Evolutionary conservation across 2,329 filamentous ascomycete species (phyloP).

Genomic region (Cryoendolithus antarcticus): DNA sequence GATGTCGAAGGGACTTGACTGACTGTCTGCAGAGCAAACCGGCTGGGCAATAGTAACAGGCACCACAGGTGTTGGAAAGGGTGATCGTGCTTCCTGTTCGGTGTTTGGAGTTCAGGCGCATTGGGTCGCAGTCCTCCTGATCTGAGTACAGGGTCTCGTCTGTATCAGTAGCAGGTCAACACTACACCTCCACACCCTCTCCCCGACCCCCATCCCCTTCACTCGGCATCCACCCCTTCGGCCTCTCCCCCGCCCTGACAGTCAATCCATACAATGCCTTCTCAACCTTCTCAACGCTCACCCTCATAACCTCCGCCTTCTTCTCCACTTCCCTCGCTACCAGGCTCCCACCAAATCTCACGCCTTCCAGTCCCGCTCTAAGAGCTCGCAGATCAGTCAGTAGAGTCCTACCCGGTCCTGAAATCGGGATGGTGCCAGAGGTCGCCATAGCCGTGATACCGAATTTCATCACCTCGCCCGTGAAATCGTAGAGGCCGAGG

Average conservation of each 20-base stretch:
- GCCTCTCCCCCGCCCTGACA: conserved; percentile 76
- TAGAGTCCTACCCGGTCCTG: conserved; percentile 42
- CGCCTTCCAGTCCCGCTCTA: conserved; percentile 61
- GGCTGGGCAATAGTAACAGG: too few relatives aligned
- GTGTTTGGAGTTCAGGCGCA: too few relatives aligned
- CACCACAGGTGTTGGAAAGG: too few relatives aligned
- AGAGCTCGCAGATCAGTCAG: conserved; percentile 71
- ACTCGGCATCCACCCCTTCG: conserved; percentile 75
- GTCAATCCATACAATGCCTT: conserved; percentile 75
- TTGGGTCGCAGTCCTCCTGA: too few relatives aligned
- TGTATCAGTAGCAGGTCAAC: too few relatives aligned
- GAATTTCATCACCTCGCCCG: conserved; percentile 94
- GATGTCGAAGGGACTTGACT: background rate
- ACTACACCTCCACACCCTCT: conserved; percentile 26
- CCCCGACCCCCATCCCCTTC: conserved; percentile 21
- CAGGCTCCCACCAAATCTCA: conserved; percentile 43
- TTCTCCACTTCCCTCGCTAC: conserved; percentile 54
- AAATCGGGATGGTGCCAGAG: conserved; percentile 40
- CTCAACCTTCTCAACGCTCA: conserved; percentile 90
- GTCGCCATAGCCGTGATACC: conserved; percentile 80
- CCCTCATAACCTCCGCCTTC: conserved; percentile 78
- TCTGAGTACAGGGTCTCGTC: too few relatives aligned
- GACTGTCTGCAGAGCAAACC: too few relatives aligned
- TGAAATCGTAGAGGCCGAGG: conserved; percentile 83
- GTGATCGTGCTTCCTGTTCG: too few relatives aligned